These are phyloP conservation scores for Suillus decipiens DNA, from an alignment of 768 basidiomycete genomes.

Conservation along the genomic window DNA sequence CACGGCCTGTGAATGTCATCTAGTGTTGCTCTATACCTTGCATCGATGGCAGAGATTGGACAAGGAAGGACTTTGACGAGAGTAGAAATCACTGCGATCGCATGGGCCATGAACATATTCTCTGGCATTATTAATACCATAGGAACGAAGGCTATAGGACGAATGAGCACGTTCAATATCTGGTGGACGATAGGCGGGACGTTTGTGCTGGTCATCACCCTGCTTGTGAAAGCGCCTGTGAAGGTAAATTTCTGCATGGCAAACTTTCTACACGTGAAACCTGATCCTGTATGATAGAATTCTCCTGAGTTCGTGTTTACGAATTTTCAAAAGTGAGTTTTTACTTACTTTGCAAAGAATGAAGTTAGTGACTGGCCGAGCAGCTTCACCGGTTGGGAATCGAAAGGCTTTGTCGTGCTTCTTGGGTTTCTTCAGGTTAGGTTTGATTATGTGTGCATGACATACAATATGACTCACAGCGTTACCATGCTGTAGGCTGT, in stretches of 20 bases:
- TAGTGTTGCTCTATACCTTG: constrained; percentile 55
- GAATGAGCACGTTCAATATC: constrained; percentile 55
- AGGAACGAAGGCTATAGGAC: constrained; percentile 59
- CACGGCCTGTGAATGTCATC: background rate
- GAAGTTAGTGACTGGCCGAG: background rate
- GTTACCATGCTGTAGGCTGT: constrained; percentile 51
- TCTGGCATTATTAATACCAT: constrained; percentile 57
- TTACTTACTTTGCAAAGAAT: background rate
- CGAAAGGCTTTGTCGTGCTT: constrained; percentile 56
- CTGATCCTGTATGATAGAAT: constrained; percentile 39
- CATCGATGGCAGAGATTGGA: constrained; percentile 52
- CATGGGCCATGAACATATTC: constrained; percentile 57
- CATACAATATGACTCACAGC: background rate
- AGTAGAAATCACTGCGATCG: constrained; percentile 52
- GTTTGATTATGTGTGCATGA: background rate
- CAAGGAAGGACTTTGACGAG: constrained; percentile 45
- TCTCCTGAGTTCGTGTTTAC: constrained; percentile 55
- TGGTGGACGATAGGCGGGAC: constrained; percentile 67
- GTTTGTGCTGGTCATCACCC: constrained; percentile 52
- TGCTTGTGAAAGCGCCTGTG: constrained; percentile 56
- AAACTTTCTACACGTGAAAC: background rate
- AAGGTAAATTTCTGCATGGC: constrained; percentile 39
- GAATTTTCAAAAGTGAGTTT: constrained; percentile 51
- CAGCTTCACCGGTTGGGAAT: constrained; percentile 58
- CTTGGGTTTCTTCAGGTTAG: constrained; percentile 45